phyloP scores from a whole-genome alignment of 306 rosid genomes.

The Cyamopsis tetragonoloba region DNA sequence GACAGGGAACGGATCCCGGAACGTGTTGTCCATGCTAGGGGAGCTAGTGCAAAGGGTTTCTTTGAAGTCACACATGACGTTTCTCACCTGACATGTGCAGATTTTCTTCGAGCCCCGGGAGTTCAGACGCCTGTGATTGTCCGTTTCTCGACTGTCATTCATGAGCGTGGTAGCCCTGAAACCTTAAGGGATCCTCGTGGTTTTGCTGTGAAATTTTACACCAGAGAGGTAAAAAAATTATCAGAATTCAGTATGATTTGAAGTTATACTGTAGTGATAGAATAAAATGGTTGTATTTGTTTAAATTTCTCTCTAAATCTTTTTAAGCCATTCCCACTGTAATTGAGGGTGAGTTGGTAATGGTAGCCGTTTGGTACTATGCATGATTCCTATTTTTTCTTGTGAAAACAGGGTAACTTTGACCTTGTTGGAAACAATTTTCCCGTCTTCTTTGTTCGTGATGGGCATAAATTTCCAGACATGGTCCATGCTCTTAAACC shows the following conservation, averaged over 20 bases:
- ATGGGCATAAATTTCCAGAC: slow-evolving; percentile 92
- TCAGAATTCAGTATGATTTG: neutral
- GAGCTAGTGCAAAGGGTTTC: slow-evolving; percentile 99
- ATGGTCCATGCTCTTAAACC: slow-evolving; percentile 92
- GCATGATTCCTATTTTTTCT: slow-evolving; percentile 50
- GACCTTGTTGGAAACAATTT: slow-evolving; percentile 93
- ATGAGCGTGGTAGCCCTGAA: slow-evolving; percentile 99
- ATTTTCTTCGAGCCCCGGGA: slow-evolving; percentile 92
- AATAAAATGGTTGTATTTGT: neutral
- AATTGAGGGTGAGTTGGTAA: neutral
- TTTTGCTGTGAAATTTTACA: slow-evolving; percentile 84
- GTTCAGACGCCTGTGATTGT: slow-evolving; percentile 95
- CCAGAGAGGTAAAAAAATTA: slow-evolving; percentile 64
- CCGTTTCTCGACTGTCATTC: slow-evolving; percentile 93
- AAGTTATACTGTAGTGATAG: neutral
- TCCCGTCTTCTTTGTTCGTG: slow-evolving; percentile 81
- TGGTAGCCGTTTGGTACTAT: slow-evolving; percentile 12
- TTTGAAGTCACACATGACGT: slow-evolving; percentile 95
- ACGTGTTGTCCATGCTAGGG: slow-evolving; percentile 97
- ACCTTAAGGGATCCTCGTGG: slow-evolving; percentile 87
- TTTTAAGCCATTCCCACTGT: neutral
- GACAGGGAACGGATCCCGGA: slow-evolving; percentile 91
- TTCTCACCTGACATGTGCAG: slow-evolving; percentile 82
- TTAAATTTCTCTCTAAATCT: neutral
- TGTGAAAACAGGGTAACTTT: slow-evolving; percentile 75